A percentile compares a stretch with the other conserved stretches of the same genome.
Evolutionary conservation across 2,329 filamentous ascomycete species (phyloP).

Genomic region (Ceratocystis lukuohia): DNA sequence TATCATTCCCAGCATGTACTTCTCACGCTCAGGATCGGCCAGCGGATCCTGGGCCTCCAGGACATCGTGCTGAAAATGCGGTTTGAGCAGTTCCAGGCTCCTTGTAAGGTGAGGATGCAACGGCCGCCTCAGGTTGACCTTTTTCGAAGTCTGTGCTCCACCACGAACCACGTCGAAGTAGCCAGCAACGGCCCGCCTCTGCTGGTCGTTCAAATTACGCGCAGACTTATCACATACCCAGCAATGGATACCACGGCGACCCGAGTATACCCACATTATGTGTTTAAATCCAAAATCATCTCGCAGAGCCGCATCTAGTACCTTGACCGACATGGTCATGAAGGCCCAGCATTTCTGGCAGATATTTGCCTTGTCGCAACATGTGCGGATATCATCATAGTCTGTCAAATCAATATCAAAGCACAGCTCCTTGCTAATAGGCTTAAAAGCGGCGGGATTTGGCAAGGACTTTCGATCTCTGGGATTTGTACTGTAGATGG

Average conservation of each 20-base stretch:
- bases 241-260: conserved; percentile 88
- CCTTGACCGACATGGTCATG: conserved; percentile 94
- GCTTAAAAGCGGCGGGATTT: conserved; percentile 69
- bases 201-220: conserved; percentile 70
- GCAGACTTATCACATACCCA: conserved; percentile 94
- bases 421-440: conserved; percentile 83
- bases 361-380: conserved; percentile 86
- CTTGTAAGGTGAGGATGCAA: conserved; percentile 83
- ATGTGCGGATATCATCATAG: conserved; percentile 93
- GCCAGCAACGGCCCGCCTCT: conserved; percentile 68
- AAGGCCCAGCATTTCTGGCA: conserved; percentile 93
- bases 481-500: conserved; percentile 90
- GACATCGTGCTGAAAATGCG: conserved; percentile 72
- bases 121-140: conserved; percentile 69
- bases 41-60: conserved; percentile 81
- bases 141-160: conserved; percentile 72
- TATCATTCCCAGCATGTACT: conserved; percentile 69
- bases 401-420: conserved; percentile 99
- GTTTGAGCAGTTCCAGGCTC: conserved; percentile 71
- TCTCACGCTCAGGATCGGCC: conserved; percentile 52
- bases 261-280: conserved; percentile 97
- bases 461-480: conserved; percentile 80
- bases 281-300: conserved; percentile 96
- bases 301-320: conserved; percentile 71
- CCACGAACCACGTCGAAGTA: conserved; percentile 88